Evolutionary conservation across 2,329 filamentous ascomycete species (phyloP), one percentile per base, ranked within the genome.

Genomic region (Sporothrix protearum): DNA sequence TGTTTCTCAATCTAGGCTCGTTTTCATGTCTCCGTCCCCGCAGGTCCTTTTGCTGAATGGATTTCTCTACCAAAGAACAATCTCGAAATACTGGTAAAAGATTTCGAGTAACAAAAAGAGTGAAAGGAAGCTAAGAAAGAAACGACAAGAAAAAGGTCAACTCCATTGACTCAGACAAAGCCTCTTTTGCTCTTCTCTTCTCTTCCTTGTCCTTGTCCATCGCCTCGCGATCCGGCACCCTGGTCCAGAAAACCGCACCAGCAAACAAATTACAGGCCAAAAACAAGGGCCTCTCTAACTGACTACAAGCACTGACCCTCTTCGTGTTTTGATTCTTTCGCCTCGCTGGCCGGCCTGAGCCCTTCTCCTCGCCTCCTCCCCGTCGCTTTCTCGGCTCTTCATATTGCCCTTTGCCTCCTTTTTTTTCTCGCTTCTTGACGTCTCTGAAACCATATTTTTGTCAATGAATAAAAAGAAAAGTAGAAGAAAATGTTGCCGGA

Each of bases 201-300:
- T 47, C 25, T 19, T 49, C 63, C 63, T 28, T 64, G 57, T 63
- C 19, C 59, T 45, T 16, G 36, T 45, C 45, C 16, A 16, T 45
- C 39, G 14, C 59, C 59, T 64, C 59, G 57, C 57, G 57, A 63
- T 63, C 57, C 57, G 33, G n/a, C 33, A 63, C 57, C 57, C 57
- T 42, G 57, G 57, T 63, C 57, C 33, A 25, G 19, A 25, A 22
- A 42, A 42, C 36, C 57, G 10, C 57, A 61, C 33, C 33, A 39
- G 5, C 49, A 53, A 51, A 22, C 22, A 22, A 28, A 25, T 28
- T 28, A 28, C 57, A 63, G 33, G 33, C 36, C 57, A 61, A 19
- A 36, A 61, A 39, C 33, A 28, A 12, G 10, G 19, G 9, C 36
- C 33, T 14, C n/a, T 39, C 57, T 39, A 19, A 61, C 10, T 28